Conservation (phyloP, 2,329 filamentous ascomycete species). For the Penicillium freii region DNA sequence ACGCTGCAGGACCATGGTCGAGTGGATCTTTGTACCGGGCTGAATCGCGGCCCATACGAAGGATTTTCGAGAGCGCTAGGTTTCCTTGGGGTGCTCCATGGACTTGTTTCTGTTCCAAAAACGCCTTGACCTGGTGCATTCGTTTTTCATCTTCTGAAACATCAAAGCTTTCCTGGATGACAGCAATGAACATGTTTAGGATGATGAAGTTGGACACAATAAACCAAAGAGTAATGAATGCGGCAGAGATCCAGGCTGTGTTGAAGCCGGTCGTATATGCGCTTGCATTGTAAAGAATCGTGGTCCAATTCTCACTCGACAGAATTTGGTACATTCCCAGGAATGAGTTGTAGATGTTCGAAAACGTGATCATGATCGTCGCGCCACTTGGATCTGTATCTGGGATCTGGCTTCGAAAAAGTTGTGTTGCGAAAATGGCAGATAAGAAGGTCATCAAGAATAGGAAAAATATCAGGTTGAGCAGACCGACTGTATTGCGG, state of each 20-base stretch:
- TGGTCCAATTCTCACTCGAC: conserved; percentile 95
- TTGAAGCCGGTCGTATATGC: conserved; percentile 61
- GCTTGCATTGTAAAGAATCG: conserved; percentile 79
- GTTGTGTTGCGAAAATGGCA: conserved; percentile 87
- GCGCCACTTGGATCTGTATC: conserved; percentile 60
- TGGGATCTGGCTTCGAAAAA: conserved; percentile 85
- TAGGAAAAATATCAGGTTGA: conserved; percentile 93
- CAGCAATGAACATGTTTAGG: conserved; percentile 99
- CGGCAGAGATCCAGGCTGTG: conserved; percentile 88
- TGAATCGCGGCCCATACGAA: conserved; percentile 61
- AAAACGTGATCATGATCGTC: conserved; percentile 71
- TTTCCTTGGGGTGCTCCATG: conserved; percentile 67
- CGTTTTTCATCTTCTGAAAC: conserved; percentile 98
- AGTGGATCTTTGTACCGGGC: conserved; percentile 72
- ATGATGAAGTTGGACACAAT: conserved; percentile 93
- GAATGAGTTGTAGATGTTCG: conserved; percentile 91
- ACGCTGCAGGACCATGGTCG: conserved; percentile 85
- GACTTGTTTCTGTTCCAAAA: conserved; percentile 85
- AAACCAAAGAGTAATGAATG: conserved; percentile 93
- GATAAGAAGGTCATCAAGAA: conserved; percentile 93
- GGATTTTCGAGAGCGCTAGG: conserved; percentile 59
- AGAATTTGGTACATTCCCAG: conserved; percentile 96
- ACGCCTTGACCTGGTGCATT: conserved; percentile 91
- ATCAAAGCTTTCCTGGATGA: conserved; percentile 99
- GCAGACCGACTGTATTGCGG: conserved; percentile 85